Conservation (phyloP, 495 filamentous ascomycete species). For the Cryomyces antarcticus region DNA sequence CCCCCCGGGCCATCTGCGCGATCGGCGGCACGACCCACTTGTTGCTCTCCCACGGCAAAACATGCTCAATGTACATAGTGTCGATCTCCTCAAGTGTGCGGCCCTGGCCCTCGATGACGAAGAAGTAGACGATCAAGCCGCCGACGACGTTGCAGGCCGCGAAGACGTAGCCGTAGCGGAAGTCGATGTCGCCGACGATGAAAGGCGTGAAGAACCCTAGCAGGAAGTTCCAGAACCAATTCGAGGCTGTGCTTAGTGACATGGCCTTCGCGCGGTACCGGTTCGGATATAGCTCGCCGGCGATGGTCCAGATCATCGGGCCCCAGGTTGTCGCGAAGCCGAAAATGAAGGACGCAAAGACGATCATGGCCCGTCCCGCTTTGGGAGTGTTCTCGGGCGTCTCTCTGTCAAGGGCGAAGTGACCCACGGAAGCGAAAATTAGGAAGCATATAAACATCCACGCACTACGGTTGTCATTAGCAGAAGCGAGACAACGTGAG, state of each 20-base stretch:
- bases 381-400: conserved; percentile 30
- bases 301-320: conserved; percentile 64
- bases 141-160: conserved; percentile 46
- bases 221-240: conserved; percentile 85
- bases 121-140: conserved; percentile 53
- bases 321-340: conserved; percentile 38
- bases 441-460: conserved; percentile 23
- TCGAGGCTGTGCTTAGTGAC: conserved; percentile 59
- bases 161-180: conserved; percentile 64
- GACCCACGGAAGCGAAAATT: conserved; percentile 18
- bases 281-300: conserved; percentile 60
- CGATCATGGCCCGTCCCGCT: conserved; percentile 52
- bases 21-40: conserved; percentile 23
- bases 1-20: too few relatives aligned
- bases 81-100: conserved; percentile 63
- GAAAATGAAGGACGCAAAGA: conserved; percentile 49
- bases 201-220: conserved; percentile 72
- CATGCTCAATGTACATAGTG: conserved; percentile 58
- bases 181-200: conserved; percentile 47
- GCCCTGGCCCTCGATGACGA: conserved; percentile 50
- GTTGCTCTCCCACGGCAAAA: conserved; percentile 44
- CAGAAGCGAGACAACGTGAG: not conserved
- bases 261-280: conserved; percentile 35
- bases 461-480: not conserved
- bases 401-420: conserved; percentile 13